phyloP scores from a whole-genome alignment of 257 asterid genomes.

The Ocimum tenuiflorum region DNA sequence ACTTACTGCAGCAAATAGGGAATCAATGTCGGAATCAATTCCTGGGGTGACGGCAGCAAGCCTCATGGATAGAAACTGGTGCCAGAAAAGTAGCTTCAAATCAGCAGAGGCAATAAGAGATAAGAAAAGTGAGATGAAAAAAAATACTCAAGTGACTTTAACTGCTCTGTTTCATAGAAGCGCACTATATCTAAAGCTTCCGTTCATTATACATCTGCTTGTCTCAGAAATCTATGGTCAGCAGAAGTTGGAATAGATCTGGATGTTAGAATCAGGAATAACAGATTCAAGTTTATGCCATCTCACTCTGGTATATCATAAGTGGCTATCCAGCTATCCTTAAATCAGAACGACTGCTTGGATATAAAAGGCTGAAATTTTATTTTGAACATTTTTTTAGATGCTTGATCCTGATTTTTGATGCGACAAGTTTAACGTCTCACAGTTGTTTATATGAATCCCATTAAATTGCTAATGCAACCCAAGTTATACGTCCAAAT shows the following conservation, averaged over 20 bases:
- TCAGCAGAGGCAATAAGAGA: conserved; percentile 4
- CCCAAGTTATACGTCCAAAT: background rate
- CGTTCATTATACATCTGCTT: too few species aligned
- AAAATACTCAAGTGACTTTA: background rate
- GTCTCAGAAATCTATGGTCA: too few species aligned
- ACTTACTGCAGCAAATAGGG: conserved; percentile 64
- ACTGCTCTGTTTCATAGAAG: background rate
- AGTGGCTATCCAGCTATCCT: too few species aligned
- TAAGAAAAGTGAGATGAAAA: background rate
- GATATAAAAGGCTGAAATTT: background rate
- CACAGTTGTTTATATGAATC: background rate
- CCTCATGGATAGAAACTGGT: conserved; percentile 83
- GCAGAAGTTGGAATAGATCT: background rate
- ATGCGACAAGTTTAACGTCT: background rate
- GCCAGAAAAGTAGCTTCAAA: conserved; percentile 19
- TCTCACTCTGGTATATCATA: too few species aligned
- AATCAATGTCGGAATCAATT: conserved; percentile 62
- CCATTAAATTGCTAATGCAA: background rate
- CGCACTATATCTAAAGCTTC: background rate
- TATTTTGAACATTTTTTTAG: background rate
- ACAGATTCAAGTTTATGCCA: background rate
- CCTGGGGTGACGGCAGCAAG: conserved; percentile 84
- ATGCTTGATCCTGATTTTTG: background rate
- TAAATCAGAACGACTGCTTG: background rate
- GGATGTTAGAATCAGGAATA: background rate